phyloP scores from a whole-genome alignment of 148 eudicot genomes.

The Rhododendron simsii region DNA sequence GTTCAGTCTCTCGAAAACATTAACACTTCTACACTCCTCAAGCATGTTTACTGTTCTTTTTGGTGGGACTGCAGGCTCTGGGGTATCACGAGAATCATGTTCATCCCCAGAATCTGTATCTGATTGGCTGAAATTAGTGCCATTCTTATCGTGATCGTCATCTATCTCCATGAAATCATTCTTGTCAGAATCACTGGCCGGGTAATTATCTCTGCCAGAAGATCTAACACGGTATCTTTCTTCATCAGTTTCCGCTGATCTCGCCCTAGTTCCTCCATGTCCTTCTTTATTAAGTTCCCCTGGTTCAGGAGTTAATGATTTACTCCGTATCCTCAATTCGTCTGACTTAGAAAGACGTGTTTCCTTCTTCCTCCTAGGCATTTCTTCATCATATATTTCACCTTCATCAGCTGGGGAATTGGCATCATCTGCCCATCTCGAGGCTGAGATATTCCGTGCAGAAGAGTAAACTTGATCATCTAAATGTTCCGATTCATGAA shows the following conservation, averaged over 20 bases:
- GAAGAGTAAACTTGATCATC: slow-evolving; percentile 23
- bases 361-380: slow-evolving; percentile 30
- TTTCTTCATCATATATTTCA: slow-evolving; percentile 46
- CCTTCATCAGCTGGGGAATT: slow-evolving; percentile 80
- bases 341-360: slow-evolving; percentile 21
- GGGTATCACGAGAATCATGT: slow-evolving; percentile 32
- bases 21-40: slow-evolving; percentile 92
- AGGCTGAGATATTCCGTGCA: slow-evolving; percentile 57
- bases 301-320: slow-evolving; percentile 56
- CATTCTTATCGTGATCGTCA: slow-evolving; percentile 33
- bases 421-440: slow-evolving; percentile 93
- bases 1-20: slow-evolving; percentile 92
- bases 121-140: slow-evolving; percentile 44
- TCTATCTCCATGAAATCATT: slow-evolving; percentile 70
- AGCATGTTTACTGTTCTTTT: slow-evolving; percentile 86
- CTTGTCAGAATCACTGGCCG: slow-evolving; percentile 34
- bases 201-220: slow-evolving; percentile 42
- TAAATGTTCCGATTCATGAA: slow-evolving; percentile 20
- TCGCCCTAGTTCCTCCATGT: slow-evolving; percentile 40
- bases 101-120: slow-evolving; percentile 60
- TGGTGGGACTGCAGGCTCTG: slow-evolving; percentile 49
- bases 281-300: slow-evolving; percentile 50
- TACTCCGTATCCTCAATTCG: slow-evolving; percentile 38
- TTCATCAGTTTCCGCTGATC: slow-evolving; percentile 57
- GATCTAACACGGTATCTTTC: slow-evolving; percentile 48